A percentile compares a stretch with the other conserved stretches of the same genome.
These are phyloP conservation scores for Cicer chorassanicum DNA, from an alignment of 306 rosid genomes.

Conservation along the genomic window DNA sequence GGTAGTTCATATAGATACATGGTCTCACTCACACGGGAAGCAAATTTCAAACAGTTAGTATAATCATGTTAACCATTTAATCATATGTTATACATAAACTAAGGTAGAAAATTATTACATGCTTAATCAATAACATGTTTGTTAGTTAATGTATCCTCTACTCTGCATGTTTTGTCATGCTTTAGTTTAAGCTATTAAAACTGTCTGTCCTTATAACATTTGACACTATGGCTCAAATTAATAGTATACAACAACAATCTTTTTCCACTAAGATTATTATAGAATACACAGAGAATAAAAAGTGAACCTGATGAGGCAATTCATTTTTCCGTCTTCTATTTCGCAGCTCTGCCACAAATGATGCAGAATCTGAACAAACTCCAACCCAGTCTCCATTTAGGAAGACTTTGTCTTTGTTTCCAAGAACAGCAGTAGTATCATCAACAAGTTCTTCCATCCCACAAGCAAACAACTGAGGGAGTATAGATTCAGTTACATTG, in stretches of 20 bases:
- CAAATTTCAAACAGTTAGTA: constrained; percentile 17
- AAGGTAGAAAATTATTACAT: constrained; percentile 18
- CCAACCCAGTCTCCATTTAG: constrained; percentile 96
- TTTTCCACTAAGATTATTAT: constrained; percentile 27
- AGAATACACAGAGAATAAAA: constrained; percentile 37
- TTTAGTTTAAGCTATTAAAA: constrained; percentile 21
- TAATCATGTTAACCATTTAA: constrained; percentile 16
- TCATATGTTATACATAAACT: constrained; percentile 14
- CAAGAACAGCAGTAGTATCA: constrained; percentile 63
- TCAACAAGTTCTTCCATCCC: constrained; percentile 83
- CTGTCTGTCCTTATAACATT: constrained; percentile 22
- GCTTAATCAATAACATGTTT: constrained; percentile 18
- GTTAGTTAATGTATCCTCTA: constrained; percentile 1
- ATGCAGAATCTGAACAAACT: constrained; percentile 65
- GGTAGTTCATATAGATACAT: background rate
- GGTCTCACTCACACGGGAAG: background rate
- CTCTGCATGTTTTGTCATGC: constrained; percentile 17
- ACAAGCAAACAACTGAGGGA: constrained; percentile 55
- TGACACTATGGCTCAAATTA: constrained; percentile 31
- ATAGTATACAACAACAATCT: constrained; percentile 9
- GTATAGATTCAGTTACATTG: constrained; percentile 50
- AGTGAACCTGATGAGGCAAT: constrained; percentile 75
- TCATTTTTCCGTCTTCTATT: constrained; percentile 63
- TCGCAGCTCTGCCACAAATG: constrained; percentile 68
- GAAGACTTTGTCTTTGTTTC: constrained; percentile 70